Evolutionary conservation across 2,329 filamentous ascomycete genomes (phyloP), one percentile per base, ranked within the genome.

Genomic region (Arthroderma sp.): DNA sequence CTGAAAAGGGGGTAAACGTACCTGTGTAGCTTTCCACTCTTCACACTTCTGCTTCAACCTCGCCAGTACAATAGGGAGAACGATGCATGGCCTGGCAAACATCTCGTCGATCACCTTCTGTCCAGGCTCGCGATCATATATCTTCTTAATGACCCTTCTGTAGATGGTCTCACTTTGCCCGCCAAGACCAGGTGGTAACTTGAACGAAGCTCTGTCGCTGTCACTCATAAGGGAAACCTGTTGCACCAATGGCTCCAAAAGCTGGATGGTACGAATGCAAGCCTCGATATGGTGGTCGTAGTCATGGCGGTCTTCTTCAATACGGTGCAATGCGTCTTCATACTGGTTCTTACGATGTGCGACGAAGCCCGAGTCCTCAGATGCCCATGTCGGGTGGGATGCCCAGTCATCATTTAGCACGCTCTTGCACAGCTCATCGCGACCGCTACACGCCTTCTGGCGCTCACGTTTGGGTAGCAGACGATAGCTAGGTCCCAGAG

Each of bases 211-310:
- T 47, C 88, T 79, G 66, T 95, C 90, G 2, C 80, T 73, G 4
- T 88, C 78, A 7, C 80, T 81, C 80, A 96, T 86, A 43, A 86
- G 84, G 15, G 91, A 79, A 72, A 98, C 87, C 66, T 94, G 87
- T 67, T 95, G 90, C 1, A 89, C 90, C 59, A 97, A 88, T 0
- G 93, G 93, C 69, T 97, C 91, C 41, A 98, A 82, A 3, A 98
- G 83, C 71, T 97, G 93, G 59, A 98, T 95, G 54, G 93, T 96
- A 64, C 95, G 91, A 60, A 87, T 82, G 67, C 93, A 95, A 7
- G 89, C 88, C 73, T 98, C 93, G 56, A 98, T 97, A 68, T 96
- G 93, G 74, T 94, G 95, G 71, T 98, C 93, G 66, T 98, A 98
- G 68, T 98, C 93, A 68, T 98, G 93, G 3, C 93, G 87, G 70